These are phyloP conservation scores for Didymella pomorum DNA, from an alignment of 2,329 filamentous ascomycete genomes.

Conservation along the genomic window DNA sequence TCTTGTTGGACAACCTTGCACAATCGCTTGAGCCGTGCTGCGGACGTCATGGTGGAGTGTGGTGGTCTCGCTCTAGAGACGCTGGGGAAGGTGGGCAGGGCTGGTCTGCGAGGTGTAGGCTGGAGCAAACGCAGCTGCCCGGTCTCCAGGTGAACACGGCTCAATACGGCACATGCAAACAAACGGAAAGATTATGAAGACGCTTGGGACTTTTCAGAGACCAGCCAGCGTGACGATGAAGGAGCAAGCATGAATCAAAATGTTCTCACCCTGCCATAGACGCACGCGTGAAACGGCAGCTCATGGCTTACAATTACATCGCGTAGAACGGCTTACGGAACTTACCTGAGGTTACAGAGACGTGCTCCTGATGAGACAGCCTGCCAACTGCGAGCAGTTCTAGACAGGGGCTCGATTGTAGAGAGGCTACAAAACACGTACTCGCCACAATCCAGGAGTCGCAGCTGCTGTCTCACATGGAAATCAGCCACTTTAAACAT, in stretches of 20 bases:
- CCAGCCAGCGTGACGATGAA: background rate
- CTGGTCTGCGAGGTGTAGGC: background rate
- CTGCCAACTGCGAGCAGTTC: background rate
- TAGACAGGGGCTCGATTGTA: background rate
- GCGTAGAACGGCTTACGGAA: background rate
- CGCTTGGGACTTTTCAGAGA: background rate
- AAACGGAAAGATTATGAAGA: background rate
- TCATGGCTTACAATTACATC: background rate
- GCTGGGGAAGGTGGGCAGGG: background rate
- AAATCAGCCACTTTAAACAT: too few relatives aligned
- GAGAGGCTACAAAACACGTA: background rate
- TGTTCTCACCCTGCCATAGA: background rate
- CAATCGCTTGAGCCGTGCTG: constrained; percentile 37
- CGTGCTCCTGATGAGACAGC: background rate
- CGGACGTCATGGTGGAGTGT: constrained; percentile 29
- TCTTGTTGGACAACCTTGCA: constrained; percentile 30
- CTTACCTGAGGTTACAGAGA: background rate
- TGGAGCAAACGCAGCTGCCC: background rate
- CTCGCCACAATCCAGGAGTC: background rate
- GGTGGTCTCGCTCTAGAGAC: background rate
- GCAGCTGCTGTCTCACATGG: too few relatives aligned
- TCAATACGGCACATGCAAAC: background rate
- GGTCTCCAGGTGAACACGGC: background rate
- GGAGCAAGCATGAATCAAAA: background rate
- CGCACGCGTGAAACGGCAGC: background rate